Conservation (phyloP, 768 basidiomycete genomes). For the Mycena leptocephala region DNA sequence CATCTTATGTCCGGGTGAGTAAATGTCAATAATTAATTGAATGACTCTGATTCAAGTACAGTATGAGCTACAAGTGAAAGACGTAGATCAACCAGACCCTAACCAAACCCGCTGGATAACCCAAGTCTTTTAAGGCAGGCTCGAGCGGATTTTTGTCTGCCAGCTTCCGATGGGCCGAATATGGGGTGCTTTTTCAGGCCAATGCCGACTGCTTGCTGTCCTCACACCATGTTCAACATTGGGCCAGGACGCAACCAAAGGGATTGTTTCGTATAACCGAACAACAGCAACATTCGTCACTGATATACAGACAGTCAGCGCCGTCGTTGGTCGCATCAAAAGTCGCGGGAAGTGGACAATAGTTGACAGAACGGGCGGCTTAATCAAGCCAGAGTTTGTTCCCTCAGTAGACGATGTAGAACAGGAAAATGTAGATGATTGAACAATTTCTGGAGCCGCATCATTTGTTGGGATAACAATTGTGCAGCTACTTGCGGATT, state of each 20-base stretch:
- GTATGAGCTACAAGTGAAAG: slow-evolving; percentile 33
- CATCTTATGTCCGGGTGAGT: slow-evolving; percentile 38
- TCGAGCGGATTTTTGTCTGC: slow-evolving; percentile 36
- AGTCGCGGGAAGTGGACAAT: slow-evolving; percentile 34
- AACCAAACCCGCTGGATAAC: background rate
- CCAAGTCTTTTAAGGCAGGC: slow-evolving; percentile 33
- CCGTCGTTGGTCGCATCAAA: slow-evolving; percentile 35
- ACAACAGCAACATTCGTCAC: slow-evolving; percentile 14
- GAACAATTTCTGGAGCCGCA: background rate
- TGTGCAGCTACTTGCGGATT: no score
- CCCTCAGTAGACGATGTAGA: background rate
- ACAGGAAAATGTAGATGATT: background rate
- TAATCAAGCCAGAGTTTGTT: slow-evolving; percentile 28
- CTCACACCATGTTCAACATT: slow-evolving; percentile 34
- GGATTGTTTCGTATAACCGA: slow-evolving; percentile 9
- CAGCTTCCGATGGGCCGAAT: slow-evolving; percentile 2
- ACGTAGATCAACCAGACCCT: background rate
- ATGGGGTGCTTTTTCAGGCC: slow-evolving; percentile 11
- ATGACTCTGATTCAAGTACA: background rate
- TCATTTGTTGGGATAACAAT: no score
- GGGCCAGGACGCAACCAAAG: slow-evolving; percentile 25
- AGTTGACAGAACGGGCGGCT: slow-evolving; percentile 30
- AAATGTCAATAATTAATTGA: background rate
- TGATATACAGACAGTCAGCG: slow-evolving; percentile 32
- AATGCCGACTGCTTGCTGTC: slow-evolving; percentile 29